Base-by-base conservation (phyloP, 2,329 filamentous ascomycete genomes). In the Blastomyces silverae region DNA sequence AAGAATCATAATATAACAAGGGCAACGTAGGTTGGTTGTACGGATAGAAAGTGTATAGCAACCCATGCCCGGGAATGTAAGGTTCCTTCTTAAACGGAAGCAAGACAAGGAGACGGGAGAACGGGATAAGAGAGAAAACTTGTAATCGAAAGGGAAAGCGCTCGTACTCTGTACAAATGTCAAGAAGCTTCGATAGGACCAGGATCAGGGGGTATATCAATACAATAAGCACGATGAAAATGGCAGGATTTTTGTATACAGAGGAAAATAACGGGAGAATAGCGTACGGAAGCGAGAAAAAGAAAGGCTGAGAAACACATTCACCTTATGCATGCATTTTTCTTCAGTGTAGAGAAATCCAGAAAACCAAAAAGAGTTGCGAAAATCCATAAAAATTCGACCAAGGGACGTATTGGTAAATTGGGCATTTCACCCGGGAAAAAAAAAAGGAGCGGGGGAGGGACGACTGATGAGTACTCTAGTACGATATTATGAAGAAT, bases 201-300 rank as follows among this genome's bases (percentile, higher is more conserved):
- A 28, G 50, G 22, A 25, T 53, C 34, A 37, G 50, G 50, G 50
- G 50, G 50, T 53, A 53, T 53, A 53, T 53, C 11, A 53, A 53
- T 31, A 13, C 17, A 50, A 50, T 22, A 7, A 50, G 3, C n/a
- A 22, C 3, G 25, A 8, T 11, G 46, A 50, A 25, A 22, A 13
- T 22, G n/a, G 46, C n/a, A 10, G n/a, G 3, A 17, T 5, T 50
- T 50, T 25, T 50, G 8, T 50, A 25, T 50, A n/a, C 46, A 48
- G 6, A 46, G 44, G 44, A 7, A 20, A 3, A 46, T 46, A 20
- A 17, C 6, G 2, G 7, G 3, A 22, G 20, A 10, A 48, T n/a
- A 22, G 20, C 46, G 10, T 1, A 46, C 5, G 3, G 22, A 48
- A 0, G 22, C 8, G 17, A 48, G n/a, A 10, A 48, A 48, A 22